Evolutionary conservation across 495 filamentous ascomycete species (phyloP), one percentile per base, ranked within the genome.

Genomic region (Podospora pseudocomata): DNA sequence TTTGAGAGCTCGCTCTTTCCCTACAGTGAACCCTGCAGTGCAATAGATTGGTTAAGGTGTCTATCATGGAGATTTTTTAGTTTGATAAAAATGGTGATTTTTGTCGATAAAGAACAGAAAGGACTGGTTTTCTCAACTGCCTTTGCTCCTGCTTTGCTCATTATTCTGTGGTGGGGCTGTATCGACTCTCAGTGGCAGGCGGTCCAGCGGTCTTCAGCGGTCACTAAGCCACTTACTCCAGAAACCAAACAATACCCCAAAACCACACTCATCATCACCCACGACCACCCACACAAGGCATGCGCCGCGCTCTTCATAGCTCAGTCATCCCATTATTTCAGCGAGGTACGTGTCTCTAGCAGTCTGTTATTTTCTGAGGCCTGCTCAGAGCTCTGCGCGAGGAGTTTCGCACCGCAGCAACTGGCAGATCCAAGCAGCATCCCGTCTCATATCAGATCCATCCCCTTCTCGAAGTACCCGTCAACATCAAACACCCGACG

Each of bases 111-210:
- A 59, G 4, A 5, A 20, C 4, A 20, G 15, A n/a, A 59, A 59
- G 2, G 19, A 4, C 20, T 59, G 26, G 3, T 23, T 59, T 59
- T 1, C 11, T 18, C 7, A 59, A 20, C 0, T 11, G 15, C 9
- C 7, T 49, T 49, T 49, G 39, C 39, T 11, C 39, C 13, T 3
- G 39, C 9, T 16, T 11, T 49, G 39, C 39, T 11, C 39, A 49
- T 49, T 70, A 63, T 70, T 66, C 30, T 70, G 64, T 66, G 63
- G 64, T 54, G 64, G 67, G 68, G 64, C 65, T 28, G 59, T 64
- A 55, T 64, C 64, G 58, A 57, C 39, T 56, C 59, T 27, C 19
- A 59, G 26, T 23, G 13, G 26, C 56, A 59, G 19, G 26, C 56
- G 56, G 18, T 23, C 56, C 7, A 18, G 19, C 56, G 26, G 7